phyloP scores from a whole-genome alignment of 2,329 filamentous ascomycete species.

The Dothistroma septosporum region DNA sequence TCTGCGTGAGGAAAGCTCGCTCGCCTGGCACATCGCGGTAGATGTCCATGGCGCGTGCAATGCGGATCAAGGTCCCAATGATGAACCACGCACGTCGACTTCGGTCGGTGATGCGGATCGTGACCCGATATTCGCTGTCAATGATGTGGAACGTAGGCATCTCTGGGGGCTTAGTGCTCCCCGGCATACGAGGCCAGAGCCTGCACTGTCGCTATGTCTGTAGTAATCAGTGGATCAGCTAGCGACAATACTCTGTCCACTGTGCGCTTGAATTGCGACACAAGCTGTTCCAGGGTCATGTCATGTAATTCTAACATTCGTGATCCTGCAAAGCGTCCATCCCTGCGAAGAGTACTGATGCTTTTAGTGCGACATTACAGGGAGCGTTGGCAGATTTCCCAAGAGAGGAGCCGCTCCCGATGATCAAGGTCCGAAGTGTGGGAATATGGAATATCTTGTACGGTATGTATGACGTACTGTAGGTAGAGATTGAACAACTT shows the following conservation, averaged over 20 bases:
- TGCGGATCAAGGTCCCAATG: neutral
- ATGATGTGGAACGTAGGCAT: neutral
- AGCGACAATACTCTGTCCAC: neutral
- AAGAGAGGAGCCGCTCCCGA: neutral
- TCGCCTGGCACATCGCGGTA: neutral
- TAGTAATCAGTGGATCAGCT: neutral
- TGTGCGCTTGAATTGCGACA: neutral
- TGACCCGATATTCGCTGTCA: neutral
- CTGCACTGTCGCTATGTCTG: neutral
- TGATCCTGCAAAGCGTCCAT: neutral
- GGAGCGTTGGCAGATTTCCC: neutral
- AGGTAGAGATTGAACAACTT: neutral
- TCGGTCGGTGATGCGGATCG: neutral
- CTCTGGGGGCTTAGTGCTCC: no score
- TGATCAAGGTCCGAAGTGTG: neutral
- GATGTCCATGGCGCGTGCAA: neutral
- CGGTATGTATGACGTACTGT: neutral
- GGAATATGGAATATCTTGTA: conserved; percentile 2
- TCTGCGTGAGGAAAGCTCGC: neutral
- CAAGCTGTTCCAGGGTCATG: neutral
- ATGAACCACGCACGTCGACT: neutral
- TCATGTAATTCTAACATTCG: neutral
- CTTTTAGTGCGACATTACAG: neutral
- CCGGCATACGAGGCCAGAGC: neutral
- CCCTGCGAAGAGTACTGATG: neutral